Conservation (phyloP, 2,329 filamentous ascomycete genomes). For the Cordyceps cicadae region DNA sequence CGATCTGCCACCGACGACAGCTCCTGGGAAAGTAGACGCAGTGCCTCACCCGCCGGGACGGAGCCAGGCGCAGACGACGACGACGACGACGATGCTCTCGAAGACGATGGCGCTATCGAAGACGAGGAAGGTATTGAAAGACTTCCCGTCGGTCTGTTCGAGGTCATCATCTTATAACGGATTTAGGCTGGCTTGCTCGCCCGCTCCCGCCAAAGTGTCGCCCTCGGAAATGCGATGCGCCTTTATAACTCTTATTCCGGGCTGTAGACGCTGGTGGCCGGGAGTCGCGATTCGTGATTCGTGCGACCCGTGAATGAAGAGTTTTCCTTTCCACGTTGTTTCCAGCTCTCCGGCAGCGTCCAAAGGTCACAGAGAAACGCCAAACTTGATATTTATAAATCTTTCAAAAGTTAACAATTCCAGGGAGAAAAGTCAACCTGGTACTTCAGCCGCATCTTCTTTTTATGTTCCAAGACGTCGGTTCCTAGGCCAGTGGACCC, state of each 20-base stretch:
- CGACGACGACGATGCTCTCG: background rate
- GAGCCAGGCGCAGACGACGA: background rate
- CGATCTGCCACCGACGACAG: slow-evolving; percentile 7
- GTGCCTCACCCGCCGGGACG: background rate
- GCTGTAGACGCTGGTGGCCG: background rate
- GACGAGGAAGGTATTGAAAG: background rate
- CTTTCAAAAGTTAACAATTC: background rate
- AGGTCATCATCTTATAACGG: background rate
- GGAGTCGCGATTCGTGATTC: background rate
- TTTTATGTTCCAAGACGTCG: background rate
- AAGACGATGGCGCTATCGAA: background rate
- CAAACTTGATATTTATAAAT: background rate
- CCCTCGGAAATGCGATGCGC: background rate
- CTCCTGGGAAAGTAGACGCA: background rate
- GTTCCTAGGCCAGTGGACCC: background rate
- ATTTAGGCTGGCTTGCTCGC: background rate
- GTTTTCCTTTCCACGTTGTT: background rate
- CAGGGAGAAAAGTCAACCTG: background rate
- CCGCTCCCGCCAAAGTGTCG: background rate
- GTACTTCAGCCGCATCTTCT: slow-evolving; percentile 1
- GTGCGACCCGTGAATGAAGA: background rate
- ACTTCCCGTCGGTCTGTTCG: background rate
- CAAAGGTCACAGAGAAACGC: background rate
- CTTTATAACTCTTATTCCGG: background rate
- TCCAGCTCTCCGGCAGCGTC: background rate